Base-by-base conservation (phyloP, 345 rosid species). In the Corchorus olitorius region DNA sequence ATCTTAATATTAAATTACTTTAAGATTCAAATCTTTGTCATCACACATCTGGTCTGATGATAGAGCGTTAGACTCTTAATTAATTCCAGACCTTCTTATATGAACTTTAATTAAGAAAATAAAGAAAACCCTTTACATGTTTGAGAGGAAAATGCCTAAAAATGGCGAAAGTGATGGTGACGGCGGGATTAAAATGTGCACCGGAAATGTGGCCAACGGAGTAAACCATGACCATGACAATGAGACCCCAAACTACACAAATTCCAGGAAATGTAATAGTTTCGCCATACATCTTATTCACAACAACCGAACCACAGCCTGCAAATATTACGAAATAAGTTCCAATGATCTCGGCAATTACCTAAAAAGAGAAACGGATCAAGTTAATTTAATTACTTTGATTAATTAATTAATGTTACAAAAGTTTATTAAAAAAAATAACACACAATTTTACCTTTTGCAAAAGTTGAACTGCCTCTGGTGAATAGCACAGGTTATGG, bases 111-210 rank as follows among this genome's bases (percentile, higher is more conserved):
- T 27, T 27, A 27, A 27, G 27, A 1, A 27, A 27, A 1, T 34
- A 27, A 7, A 46, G n/a, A 4, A 19, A 49, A 8, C 10, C 5
- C 58, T 60, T 72, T 20, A 80, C 98, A 84, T 89, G 86, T 68
- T 64, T 68, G 33, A 46, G 61, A 1, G 97, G 94, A 48, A 92
- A 89, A 6, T 84, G 86, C 10, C 88, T 80, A 66, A 88, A 89
- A 79, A 88, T 41, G 17, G 94, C 89, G 12, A 84, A 87, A 27
- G 92, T 78, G 55, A 94, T 27, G 62, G 98, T 92, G 62, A 94
- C 93, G 1, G 93, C 91, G 0, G 91, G 95, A 48, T 93, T 89
- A 69, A 93, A 88, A 87, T 93, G 95, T 19, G 93, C 97, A 12
- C 97, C 97, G 14, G 94, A 94, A 22, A 92, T 87, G 77, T 90